Percentiles rank a stretch among this genome's conserved stretches.
Evolutionary conservation across 176 grass and related monocot genomes (phyloP).

Genomic region (Microstegium vimineum): DNA sequence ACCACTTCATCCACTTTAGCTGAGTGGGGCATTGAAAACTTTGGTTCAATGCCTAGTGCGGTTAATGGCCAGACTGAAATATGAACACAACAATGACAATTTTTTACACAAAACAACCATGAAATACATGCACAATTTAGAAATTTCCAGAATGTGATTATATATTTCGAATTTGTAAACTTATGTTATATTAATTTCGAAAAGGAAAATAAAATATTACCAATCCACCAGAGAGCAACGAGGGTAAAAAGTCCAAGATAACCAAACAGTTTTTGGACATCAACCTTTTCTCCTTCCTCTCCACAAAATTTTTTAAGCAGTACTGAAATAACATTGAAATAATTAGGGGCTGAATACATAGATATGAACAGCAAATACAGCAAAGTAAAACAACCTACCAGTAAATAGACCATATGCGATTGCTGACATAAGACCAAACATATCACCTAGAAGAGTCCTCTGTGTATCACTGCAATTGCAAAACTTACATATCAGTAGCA

Average conservation of each 20-base stretch:
- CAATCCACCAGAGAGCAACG: constrained; percentile 92
- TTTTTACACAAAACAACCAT: neutral
- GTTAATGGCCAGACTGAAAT: constrained; percentile 96
- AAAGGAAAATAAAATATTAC: constrained; percentile 31
- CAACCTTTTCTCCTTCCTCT: constrained; percentile 84
- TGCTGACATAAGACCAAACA: constrained; percentile 94
- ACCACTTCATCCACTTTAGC: constrained; percentile 96
- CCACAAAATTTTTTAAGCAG: constrained; percentile 96
- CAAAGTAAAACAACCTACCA: constrained; percentile 40
- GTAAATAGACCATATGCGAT: constrained; percentile 87
- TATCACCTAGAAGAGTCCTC: constrained; percentile 85
- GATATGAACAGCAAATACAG: neutral
- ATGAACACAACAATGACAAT: neutral
- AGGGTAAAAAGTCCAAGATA: constrained; percentile 85
- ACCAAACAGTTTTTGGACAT: constrained; percentile 96
- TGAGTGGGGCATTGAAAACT: constrained; percentile 95
- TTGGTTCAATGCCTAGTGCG: constrained; percentile 82
- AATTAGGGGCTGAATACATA: constrained; percentile 1
- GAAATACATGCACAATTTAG: constrained; percentile 1
- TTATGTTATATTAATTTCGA: neutral
- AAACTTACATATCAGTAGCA: constrained; percentile 9
- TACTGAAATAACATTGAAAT: constrained; percentile 52
- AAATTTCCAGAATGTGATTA: neutral
- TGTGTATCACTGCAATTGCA: constrained; percentile 51
- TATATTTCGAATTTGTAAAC: neutral